Base-by-base conservation (phyloP, 202 grass and related monocot genomes). In the Schoenoplectus tabernaemontani region DNA sequence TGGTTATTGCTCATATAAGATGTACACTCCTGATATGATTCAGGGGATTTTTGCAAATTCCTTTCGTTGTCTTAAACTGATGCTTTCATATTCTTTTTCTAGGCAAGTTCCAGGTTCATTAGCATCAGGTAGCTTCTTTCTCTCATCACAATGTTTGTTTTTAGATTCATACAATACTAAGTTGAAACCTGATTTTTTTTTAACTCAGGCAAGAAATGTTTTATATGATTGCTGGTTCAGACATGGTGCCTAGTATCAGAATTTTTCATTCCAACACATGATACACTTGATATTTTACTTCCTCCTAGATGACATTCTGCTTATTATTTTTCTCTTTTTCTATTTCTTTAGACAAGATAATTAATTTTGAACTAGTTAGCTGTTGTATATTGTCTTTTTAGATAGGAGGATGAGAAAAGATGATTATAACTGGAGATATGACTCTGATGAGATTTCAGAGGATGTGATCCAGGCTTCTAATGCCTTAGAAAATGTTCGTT, bases 391-490 rank as follows among this genome's bases (percentile, higher is more conserved):
- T 47, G 11, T 80, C 2, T 89, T 83, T 75, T 89, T 86, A 47
- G 83, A 78, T 68, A 85, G 91, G 24, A 90, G 64, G 77, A 59
- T 34, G 23, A 85, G 96, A 80, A 99, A 99, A 70, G 96, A 95
- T 72, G 96, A 93, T 47, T 96, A 99, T 72, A 95, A 81, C 64
- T 96, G 96, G 96, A 87, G 88, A 84, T 99, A 95, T 22, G 90
- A 96, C 50, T 77, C 84, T 10, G 92, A 96, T 54, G 92, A 92
- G 47, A 82, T 93, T 15, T 91, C 92, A n/a, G 96, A 99, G 43
- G 89, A 98, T 82, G 89, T 99, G 58, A 82, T 95, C 74, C 91
- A 76, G 16, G 83, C 91, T 78, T 84, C 91, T 28, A 84, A 82
- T 78, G 88, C 87, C 83, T 43, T 99, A n/a, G 91, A 95, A 83